A percentile compares a stretch with the other conserved stretches of the same genome.
Evolutionary conservation across 2,329 filamentous ascomycete species (phyloP).

Genomic region (Malbranchea cinnamomea): DNA sequence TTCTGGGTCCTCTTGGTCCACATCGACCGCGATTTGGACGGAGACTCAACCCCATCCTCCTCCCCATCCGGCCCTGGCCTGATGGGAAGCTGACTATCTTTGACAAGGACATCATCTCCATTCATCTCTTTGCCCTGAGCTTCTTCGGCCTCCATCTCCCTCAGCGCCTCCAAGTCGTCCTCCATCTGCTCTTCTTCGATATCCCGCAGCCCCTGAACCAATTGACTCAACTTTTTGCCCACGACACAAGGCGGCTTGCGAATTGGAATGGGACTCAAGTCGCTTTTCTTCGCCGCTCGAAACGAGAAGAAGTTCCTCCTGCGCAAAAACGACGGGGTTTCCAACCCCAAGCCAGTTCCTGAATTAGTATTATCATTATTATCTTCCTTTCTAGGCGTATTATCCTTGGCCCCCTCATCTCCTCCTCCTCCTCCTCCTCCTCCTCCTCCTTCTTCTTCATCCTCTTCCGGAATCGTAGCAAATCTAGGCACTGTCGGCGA

Average conservation of each 20-base stretch:
- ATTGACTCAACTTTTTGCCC: conserved; percentile 24
- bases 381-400: too few relatives aligned
- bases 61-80: conserved; percentile 5
- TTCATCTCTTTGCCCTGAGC: conserved; percentile 8
- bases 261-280: conserved; percentile 23
- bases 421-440: background rate
- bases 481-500: conserved; percentile 31
- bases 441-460: conserved; percentile 10
- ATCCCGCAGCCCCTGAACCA: conserved; percentile 25
- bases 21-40: conserved; percentile 8
- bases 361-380: background rate
- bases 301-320: conserved; percentile 20
- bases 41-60: conserved; percentile 3
- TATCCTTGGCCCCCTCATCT: background rate
- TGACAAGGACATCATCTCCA: conserved; percentile 18
- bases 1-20: conserved; percentile 37
- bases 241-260: conserved; percentile 22
- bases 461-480: conserved; percentile 22
- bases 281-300: conserved; percentile 6
- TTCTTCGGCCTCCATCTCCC: conserved; percentile 28
- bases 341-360: conserved; percentile 13
- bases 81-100: conserved; percentile 21
- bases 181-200: conserved; percentile 28
- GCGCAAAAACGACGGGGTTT: conserved; percentile 26
- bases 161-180: conserved; percentile 29